Conservation (phyloP, 2,329 filamentous ascomycete species). For the Phialemonium atrogriseum region DNA sequence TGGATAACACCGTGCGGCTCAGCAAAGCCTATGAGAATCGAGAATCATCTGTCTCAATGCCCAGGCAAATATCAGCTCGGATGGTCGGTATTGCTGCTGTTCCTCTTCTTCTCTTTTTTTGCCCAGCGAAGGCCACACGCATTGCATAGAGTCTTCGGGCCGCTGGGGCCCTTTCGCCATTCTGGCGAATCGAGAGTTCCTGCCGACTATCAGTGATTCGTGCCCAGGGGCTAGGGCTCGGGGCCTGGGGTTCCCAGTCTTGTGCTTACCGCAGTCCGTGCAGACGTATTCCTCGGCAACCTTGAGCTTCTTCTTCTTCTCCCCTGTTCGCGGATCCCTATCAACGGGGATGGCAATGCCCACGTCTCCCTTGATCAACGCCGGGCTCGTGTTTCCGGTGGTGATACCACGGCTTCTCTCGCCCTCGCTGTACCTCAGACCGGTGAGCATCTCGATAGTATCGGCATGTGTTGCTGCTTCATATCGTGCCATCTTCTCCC, state of each 20-base stretch:
- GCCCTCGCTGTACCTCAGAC: conserved; percentile 77
- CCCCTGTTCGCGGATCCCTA: conserved; percentile 60
- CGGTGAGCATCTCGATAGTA: conserved; percentile 88
- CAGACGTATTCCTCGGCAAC: conserved; percentile 84
- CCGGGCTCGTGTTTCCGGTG: conserved; percentile 73
- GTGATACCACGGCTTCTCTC: conserved; percentile 84
- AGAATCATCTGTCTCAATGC: too few species aligned
- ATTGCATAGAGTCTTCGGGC: conserved; percentile 92
- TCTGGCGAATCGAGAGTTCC: conserved; percentile 85
- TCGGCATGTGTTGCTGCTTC: conserved; percentile 67
- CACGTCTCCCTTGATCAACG: conserved; percentile 74
- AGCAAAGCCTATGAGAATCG: too few species aligned
- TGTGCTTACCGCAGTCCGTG: conserved; percentile 81
- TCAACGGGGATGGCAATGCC: conserved; percentile 80
- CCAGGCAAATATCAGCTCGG: too few species aligned
- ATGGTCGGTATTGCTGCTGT: conserved; percentile 16
- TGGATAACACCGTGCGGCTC: too few species aligned
- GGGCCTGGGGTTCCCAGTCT: conserved; percentile 11
- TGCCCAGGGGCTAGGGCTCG: not conserved
- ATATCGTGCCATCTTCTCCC: conserved; percentile 77
- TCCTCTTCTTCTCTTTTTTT: conserved; percentile 72
- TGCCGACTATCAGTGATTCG: conserved; percentile 18
- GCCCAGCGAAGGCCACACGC: conserved; percentile 76
- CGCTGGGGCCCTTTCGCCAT: conserved; percentile 89
- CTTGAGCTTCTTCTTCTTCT: conserved; percentile 87